Evolutionary conservation across 2,329 filamentous ascomycete genomes (phyloP).

Genomic region (Ploettnerulaceae sp.): DNA sequence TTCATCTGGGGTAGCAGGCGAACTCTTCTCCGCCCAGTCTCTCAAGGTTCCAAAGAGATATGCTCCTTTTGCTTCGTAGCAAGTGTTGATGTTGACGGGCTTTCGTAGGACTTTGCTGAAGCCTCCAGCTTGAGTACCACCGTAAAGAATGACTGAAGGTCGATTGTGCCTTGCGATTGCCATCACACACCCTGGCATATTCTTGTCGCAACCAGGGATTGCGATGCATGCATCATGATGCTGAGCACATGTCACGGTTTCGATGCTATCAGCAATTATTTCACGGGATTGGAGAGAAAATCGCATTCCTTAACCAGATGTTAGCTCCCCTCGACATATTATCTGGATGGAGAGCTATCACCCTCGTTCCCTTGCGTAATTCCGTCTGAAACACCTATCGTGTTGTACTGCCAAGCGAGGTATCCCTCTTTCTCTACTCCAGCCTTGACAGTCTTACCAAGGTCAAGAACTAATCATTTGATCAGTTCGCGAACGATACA

Average conservation of each 20-base stretch:
- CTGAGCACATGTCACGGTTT: conserved; percentile 79
- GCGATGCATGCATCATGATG: conserved; percentile 74
- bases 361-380: conserved; percentile 92
- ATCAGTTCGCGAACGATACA: conserved; percentile 2
- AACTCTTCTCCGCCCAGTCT: conserved; percentile 62
- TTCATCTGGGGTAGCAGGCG: conserved; percentile 66
- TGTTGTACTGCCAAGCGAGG: conserved; percentile 57
- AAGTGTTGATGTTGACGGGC: conserved; percentile 81
- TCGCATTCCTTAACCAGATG: conserved; percentile 61
- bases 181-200: conserved; percentile 90
- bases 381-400: conserved; percentile 58
- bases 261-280: conserved; percentile 90
- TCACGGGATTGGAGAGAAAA: conserved; percentile 88
- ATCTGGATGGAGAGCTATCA: conserved; percentile 40
- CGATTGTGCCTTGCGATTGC: conserved; percentile 87
- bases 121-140: conserved; percentile 85
- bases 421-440: conserved; percentile 76
- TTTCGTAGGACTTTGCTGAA: conserved; percentile 71
- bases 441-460: conserved; percentile 83
- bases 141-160: conserved; percentile 93
- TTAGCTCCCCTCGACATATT: background rate
- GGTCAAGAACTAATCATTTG: conserved; percentile 71
- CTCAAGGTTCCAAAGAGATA: conserved; percentile 66
- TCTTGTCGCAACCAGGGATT: conserved; percentile 94
- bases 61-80: conserved; percentile 82